Base-by-base conservation (phyloP, 495 filamentous ascomycete genomes). In the Penicillium dipodomyicola region DNA sequence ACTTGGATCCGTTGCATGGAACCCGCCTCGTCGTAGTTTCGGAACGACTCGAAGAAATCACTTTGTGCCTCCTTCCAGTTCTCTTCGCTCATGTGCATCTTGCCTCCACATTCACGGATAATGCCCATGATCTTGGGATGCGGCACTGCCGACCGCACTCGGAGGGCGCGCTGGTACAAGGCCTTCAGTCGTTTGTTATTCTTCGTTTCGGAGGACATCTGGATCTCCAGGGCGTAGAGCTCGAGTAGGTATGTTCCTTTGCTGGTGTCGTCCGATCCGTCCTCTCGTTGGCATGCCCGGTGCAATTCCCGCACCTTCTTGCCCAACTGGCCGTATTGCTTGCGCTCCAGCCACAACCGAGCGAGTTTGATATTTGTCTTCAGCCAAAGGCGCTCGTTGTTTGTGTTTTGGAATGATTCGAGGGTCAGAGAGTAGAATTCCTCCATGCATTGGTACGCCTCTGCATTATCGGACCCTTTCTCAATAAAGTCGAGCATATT, bases 31-130 rank as follows among this genome's bases (percentile, higher is more conserved):
- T 98, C 95, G 74, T 97, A 98, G 75, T 97, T 97, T 25, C 92
- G 89, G 77, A 98, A 98, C 4, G 94, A 93, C 72, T 98, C 95
- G 70, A 96, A 97, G 74, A 98, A 98, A 72, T 96, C 95, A 60
- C 85, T 92, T 67, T 97, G 93, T 5, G 94, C 94, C 56, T 91
- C 89, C 72, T 96, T 90, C 94, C 94, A 98, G 71, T 96, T 96
- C 75, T 97, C 94, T 78, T 98, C 94, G 66, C 90, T 96, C 95
- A 98, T 97, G 73, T 98, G 92, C 94, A 98, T 98, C 78, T 98
- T 98, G 57, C 94, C 94, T 61, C 94, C 95, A 71, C 94, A 97
- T 73, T 98, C 94, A 49, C 95, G 88, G 67, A 98, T 97, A 68
- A 97, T 91, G 32, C 94, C 94, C 90, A 97, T 97, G 65, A 98